Percentiles rank a stretch among this genome's conserved stretches.
These are phyloP conservation scores for Leccinum sublutescens DNA, from an alignment of 768 basidiomycete species.

Conservation along the genomic window DNA sequence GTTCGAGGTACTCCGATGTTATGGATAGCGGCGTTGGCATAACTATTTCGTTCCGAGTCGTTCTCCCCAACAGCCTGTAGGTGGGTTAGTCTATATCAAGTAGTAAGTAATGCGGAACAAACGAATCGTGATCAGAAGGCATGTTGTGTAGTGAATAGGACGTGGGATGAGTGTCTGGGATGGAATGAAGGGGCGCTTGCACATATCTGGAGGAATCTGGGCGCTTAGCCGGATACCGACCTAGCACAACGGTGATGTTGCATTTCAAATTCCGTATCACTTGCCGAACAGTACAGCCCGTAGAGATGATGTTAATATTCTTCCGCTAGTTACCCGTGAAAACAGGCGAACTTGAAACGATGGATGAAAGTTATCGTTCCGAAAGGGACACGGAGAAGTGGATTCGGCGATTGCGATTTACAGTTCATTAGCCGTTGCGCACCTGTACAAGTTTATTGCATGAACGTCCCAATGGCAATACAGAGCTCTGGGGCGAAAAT, in stretches of 20 bases:
- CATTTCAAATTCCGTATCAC: neutral
- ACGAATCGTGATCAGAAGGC: too few species aligned
- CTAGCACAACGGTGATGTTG: constrained; percentile 36
- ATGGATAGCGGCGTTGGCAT: constrained; percentile 47
- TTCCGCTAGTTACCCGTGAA: constrained; percentile 48
- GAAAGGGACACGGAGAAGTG: too few species aligned
- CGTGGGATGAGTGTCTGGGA: constrained; percentile 93
- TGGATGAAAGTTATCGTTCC: too few species aligned
- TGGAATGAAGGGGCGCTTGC: constrained; percentile 79
- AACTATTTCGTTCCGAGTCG: constrained; percentile 55
- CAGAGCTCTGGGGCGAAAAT: too few species aligned
- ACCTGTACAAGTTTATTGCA: too few species aligned
- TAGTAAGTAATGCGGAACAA: too few species aligned
- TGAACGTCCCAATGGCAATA: too few species aligned
- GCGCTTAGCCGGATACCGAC: constrained; percentile 94
- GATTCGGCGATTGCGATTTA: too few species aligned
- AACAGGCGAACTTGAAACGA: too few species aligned
- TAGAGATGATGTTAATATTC: constrained; percentile 57
- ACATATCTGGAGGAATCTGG: constrained; percentile 96
- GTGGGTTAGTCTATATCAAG: neutral
- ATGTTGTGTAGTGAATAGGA: constrained; percentile 72
- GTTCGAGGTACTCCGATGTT: too few species aligned
- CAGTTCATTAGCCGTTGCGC: too few species aligned
- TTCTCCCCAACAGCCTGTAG: constrained; percentile 69
- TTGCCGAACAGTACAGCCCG: neutral